Evolutionary conservation across 768 basidiomycete species (phyloP), one percentile per base, ranked within the genome.

Genomic region (Lentinus tigrinus): DNA sequence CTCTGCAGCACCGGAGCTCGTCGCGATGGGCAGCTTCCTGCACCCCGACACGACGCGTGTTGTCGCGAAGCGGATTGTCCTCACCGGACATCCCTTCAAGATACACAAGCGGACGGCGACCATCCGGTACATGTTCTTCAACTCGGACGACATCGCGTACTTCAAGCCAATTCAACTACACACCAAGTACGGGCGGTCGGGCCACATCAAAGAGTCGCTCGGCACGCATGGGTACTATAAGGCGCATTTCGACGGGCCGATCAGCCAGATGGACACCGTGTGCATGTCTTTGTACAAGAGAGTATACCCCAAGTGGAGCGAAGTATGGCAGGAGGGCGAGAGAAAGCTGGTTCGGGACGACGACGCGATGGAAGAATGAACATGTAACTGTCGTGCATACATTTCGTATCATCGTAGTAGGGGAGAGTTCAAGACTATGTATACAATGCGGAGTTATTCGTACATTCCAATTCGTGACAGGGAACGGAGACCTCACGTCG

Each of bases 81-180:
- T 99, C 43, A 95, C 96, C 2, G 96, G 96, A 0, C 95, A 97
- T 73, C 96, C 96, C 1, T 91, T 94, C 84, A 95, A 95, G 68
- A 87, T 98, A 1, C 95, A 98, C 80, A 93, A 94, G 70, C 95
- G 93, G 78, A 93, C 93, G 5, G 96, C 95, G 2, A 98, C 96
- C 6, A 87, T 99, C 65, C 88, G 96, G 54, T 98, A 98, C 78
- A 92, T 99, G 93, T 98, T 98, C 78, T 98, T 99, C 82, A 89
- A 95, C 72, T 66, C 87, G 39, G 93, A 93, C 46, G 96, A 98
- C 70, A 83, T 98, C 48, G 78, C 83, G 40, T 98, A 95, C 73
- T 98, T 91, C 80, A 90, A 93, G 71, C 94, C 95, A 1, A 86
- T 98, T 58, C 93, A 96, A 69, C 77, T 98, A 56, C 82, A 93